Evolutionary conservation across 106 monocot genomes (phyloP).

Genomic region (Dactylorhiza incarnata): DNA sequence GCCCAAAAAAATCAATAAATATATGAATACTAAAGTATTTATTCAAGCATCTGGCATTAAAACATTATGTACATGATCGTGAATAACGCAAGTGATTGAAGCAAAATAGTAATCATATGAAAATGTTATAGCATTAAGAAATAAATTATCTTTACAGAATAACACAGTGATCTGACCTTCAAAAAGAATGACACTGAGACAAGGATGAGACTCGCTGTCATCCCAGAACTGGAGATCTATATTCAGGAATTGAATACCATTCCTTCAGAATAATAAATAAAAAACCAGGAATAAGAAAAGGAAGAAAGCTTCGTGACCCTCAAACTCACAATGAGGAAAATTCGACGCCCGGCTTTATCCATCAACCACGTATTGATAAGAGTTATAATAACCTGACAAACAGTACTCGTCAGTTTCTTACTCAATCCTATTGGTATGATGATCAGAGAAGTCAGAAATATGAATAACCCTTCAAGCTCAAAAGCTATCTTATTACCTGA

Average conservation of each 20-base stretch:
- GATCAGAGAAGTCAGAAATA: neutral
- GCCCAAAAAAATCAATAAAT: slow-evolving; percentile 15
- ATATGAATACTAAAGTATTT: neutral
- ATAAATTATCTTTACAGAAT: neutral
- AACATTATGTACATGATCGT: neutral
- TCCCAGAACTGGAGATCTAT: slow-evolving; percentile 73
- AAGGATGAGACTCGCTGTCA: slow-evolving; percentile 67
- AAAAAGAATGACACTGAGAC: slow-evolving; percentile 70
- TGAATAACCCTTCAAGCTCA: neutral
- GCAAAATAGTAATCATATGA: neutral
- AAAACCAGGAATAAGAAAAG: neutral
- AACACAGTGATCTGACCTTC: slow-evolving; percentile 38
- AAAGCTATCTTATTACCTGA: slow-evolving; percentile 40
- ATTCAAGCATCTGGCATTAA: neutral
- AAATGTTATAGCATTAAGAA: neutral
- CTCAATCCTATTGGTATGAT: neutral
- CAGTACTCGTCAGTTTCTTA: neutral
- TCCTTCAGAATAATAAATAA: neutral
- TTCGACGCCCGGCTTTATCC: slow-evolving; percentile 77
- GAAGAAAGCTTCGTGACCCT: neutral
- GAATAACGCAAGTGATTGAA: neutral
- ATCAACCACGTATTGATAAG: slow-evolving; percentile 85
- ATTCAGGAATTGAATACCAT: slow-evolving; percentile 6
- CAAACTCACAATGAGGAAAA: slow-evolving; percentile 74
- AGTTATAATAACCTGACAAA: slow-evolving; percentile 73